Percentiles rank a stretch among this genome's conserved stretches.
phyloP scores from a whole-genome alignment of 768 basidiomycete genomes.

The Hortiboletus flavorubellus region DNA sequence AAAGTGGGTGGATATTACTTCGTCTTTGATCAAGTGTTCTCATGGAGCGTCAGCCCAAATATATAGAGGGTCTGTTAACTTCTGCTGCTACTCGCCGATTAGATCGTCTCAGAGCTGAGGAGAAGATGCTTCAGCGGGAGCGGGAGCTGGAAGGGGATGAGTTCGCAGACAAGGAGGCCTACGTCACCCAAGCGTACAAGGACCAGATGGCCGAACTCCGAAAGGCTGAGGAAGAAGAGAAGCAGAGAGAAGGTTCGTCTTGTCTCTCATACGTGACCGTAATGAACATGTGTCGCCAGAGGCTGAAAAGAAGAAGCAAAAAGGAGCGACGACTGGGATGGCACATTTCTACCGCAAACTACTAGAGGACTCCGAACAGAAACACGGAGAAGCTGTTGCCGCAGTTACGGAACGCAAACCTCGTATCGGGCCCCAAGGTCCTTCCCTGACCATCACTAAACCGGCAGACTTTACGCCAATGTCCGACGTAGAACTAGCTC shows the following conservation, averaged over 20 bases:
- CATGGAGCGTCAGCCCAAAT: slow-evolving; percentile 70
- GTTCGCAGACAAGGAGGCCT: slow-evolving; percentile 93
- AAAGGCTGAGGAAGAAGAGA: slow-evolving; percentile 91
- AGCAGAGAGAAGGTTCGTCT: slow-evolving; percentile 72
- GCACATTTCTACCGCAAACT: slow-evolving; percentile 79
- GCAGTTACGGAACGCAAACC: slow-evolving; percentile 55
- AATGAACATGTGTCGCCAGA: slow-evolving; percentile 21
- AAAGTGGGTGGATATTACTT: slow-evolving; percentile 51
- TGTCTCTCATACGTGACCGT: background rate
- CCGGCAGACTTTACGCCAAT: slow-evolving; percentile 59
- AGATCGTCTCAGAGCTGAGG: slow-evolving; percentile 91
- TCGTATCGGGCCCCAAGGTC: slow-evolving; percentile 60
- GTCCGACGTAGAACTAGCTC: slow-evolving; percentile 75
- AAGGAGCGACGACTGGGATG: slow-evolving; percentile 69
- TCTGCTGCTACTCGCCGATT: slow-evolving; percentile 85
- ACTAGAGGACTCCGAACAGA: slow-evolving; percentile 72
- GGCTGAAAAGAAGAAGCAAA: slow-evolving; percentile 60
- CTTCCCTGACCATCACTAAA: slow-evolving; percentile 68
- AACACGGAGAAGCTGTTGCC: slow-evolving; percentile 84
- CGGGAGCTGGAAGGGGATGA: slow-evolving; percentile 91
- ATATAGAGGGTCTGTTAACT: slow-evolving; percentile 74
- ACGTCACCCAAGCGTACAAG: slow-evolving; percentile 96
- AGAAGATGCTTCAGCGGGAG: slow-evolving; percentile 95
- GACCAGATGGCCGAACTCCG: slow-evolving; percentile 93
- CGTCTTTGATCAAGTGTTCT: slow-evolving; percentile 2